Evolutionary conservation across 1,139 yeast genomes (phyloP), one percentile per base, ranked within the genome.

Genomic region (Suhomyces ambrosiae): DNA sequence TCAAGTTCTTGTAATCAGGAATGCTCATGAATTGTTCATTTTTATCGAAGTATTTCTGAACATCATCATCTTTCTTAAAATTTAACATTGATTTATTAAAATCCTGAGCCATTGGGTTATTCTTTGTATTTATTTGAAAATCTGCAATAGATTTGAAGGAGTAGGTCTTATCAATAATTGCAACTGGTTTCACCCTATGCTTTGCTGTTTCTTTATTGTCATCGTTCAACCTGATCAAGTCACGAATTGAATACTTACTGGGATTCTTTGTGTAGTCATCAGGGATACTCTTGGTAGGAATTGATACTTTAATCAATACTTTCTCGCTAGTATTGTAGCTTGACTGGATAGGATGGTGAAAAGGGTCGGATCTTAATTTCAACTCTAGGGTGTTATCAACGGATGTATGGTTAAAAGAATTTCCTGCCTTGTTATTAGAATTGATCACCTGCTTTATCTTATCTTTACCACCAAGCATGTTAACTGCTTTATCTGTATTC

Each of bases 101-200:
- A 10, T 61, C 60, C 42, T 68, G 71, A 8, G 60, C 61, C 44
- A 79, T 70, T 13, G 62, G 53, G 10, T 86, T 83, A 47, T 78
- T 73, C 38, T 74, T 76, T 13, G 90, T 77, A 23, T 76, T 66
- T 44, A 79, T 76, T 57, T 90, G 98, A 57, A 88, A 92, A 61
- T 92, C 98, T 1, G 92, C 81, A 71, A 92, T 79, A 41, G 86
- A 88, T 49, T 96, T 76, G 58, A 90, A 92, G 48, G 86, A 77
- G 52, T 80, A 84, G 12, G 85, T 85, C 43, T 80, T 77, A 49
- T 81, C 80, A 15, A 89, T 70, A 12, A 88, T 74, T 0, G 84
- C 92, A 5, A 79, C 72, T 0, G 96, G 92, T 33, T 69, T 67
- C 1, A 76, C 72, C 18, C 61, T 63, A 35, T 71, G 72, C 4